These are phyloP conservation scores for Plantago major DNA, from an alignment of 257 asterid genomes.

Conservation along the genomic window DNA sequence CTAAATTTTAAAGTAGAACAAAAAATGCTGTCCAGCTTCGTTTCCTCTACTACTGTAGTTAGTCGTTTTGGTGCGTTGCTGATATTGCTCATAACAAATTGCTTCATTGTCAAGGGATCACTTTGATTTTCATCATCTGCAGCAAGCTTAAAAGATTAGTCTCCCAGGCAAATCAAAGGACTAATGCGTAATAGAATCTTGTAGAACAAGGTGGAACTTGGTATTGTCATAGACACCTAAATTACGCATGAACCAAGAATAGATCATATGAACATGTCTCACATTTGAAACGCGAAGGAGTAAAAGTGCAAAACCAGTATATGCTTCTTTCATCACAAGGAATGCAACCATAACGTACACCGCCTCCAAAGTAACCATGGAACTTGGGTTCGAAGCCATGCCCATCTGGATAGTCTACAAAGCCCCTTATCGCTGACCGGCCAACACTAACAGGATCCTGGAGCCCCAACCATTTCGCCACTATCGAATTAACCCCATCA, in stretches of 20 bases:
- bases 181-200: not conserved
- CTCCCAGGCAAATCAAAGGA: not conserved
- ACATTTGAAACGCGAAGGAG: constrained; percentile 42
- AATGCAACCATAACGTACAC: constrained; percentile 51
- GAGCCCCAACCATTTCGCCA: constrained; percentile 72
- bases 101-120: constrained; percentile 57
- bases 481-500: constrained; percentile 75
- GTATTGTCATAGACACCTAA: not conserved
- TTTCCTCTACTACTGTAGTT: constrained; percentile 39
- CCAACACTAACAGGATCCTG: constrained; percentile 39
- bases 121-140: constrained; percentile 43
- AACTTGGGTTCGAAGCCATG: constrained; percentile 55
- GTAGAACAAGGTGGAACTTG: not conserved
- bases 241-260: not conserved
- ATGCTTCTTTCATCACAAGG: constrained; percentile 59
- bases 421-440: constrained; percentile 71
- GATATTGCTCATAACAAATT: constrained; percentile 43
- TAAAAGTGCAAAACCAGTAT: constrained; percentile 73
- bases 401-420: constrained; percentile 46
- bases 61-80: constrained; percentile 28
- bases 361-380: constrained; percentile 52
- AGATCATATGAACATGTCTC: constrained; percentile 20
- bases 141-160: not conserved
- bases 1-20: constrained; percentile 44
- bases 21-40: constrained; percentile 39